These are phyloP conservation scores for Globisporangium radiosum DNA, from an alignment of 352 stramenopile species.

Conservation along the genomic window DNA sequence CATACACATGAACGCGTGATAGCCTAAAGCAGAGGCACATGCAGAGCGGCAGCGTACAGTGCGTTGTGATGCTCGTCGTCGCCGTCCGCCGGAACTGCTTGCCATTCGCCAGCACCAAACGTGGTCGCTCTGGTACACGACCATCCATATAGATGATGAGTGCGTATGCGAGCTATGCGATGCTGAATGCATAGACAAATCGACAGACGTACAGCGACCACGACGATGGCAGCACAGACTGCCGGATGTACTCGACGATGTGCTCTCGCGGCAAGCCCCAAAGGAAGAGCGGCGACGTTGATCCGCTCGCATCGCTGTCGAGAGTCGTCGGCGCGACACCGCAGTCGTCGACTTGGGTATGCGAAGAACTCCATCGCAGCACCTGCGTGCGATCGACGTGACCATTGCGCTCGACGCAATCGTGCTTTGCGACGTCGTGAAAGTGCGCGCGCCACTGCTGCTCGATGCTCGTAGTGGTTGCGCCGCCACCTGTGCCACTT, in stretches of 20 bases:
- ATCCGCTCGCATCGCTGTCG: slow-evolving; percentile 3
- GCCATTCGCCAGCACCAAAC: slow-evolving; percentile 31
- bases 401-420: slow-evolving; percentile 24
- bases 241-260: slow-evolving; percentile 72
- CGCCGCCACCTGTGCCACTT: slow-evolving; percentile 7
- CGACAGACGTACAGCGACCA: slow-evolving; percentile 38
- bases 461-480: slow-evolving; percentile 28
- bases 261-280: slow-evolving; percentile 67
- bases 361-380: slow-evolving; percentile 19
- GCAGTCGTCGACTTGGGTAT: background rate
- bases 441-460: slow-evolving; percentile 47
- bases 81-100: slow-evolving; percentile 22
- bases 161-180: too few species aligned
- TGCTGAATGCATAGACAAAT: too few species aligned
- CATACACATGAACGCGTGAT: too few species aligned
- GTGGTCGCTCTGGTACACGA: slow-evolving; percentile 20
- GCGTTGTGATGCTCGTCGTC: background rate
- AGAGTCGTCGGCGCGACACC: background rate
- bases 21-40: too few species aligned
- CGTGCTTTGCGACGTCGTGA: slow-evolving; percentile 17
- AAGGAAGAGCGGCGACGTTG: slow-evolving; percentile 32
- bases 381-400: slow-evolving; percentile 49
- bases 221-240: slow-evolving; percentile 59
- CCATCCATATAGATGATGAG: too few species aligned
- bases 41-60: slow-evolving; percentile 1